Evolutionary conservation across 1,284 basidiomycete genomes (phyloP), one percentile per base, ranked within the genome.

Genomic region (Lentinula novae-zelandiae): DNA sequence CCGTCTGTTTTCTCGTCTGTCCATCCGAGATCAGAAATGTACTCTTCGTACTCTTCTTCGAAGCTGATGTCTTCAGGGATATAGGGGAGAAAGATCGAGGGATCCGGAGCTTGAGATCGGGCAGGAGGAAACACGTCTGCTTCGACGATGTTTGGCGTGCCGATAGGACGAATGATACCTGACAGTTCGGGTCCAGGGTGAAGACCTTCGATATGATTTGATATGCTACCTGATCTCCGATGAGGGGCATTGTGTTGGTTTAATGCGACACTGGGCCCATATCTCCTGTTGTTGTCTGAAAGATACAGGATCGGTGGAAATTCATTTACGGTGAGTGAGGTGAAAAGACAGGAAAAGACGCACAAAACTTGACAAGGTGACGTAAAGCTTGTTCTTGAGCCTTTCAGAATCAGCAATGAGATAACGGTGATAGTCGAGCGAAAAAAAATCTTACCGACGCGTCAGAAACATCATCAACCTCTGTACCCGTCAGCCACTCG

Each of bases 301-400:
- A 15, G 3, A 27, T 33, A 40, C 33, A n/a, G 17, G 8, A 59
- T 58, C n/a, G 59, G 42, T 10, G 62, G 38, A 59, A 60, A 49
- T 44, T 27, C 5, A 12, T 46, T 20, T 20, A 33, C 36, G 27
- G 40, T 44, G 38, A 5, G 49, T 51, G 40, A 10, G 50, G 57
- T 57, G 64, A 13, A 46, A 36, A 33, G n/a, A 75, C 87, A 74
- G 72, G 64, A 13, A 46, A 36, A 33, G n/a, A 75, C 87, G 74
- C 72, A 93, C 93, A 99, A 75, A 97, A 98, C 69, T 95, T 94
- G 66, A 99, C 92, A 33, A 99, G 81, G 65, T 93, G 88, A 31
- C 96, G 88, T 33, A 99, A 79, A n/a, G 96, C 95, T 71, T 95
- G 90, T 72, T 99, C 97, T 80, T 98, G 96, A 15, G 93, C 92